Base-by-base conservation (phyloP, 192 early-diverging fungal species). In the Diversispora epigaea region DNA sequence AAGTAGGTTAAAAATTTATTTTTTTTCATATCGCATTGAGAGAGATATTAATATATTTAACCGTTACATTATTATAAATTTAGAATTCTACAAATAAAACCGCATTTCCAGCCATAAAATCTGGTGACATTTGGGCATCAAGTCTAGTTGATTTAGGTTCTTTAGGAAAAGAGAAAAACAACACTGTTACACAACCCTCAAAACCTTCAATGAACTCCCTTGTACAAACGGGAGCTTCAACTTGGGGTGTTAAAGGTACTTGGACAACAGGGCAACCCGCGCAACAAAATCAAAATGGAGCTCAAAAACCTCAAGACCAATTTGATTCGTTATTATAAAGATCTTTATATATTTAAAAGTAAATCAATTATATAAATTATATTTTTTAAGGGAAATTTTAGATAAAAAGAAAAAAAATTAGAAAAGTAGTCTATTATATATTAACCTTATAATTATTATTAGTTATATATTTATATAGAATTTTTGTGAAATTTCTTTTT, bases 121-220 rank as follows among this genome's bases (percentile, higher is more conserved):
- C 84, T 12, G 80, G 85, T 67, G 89, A 91, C 77, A 91, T 91
- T 57, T 93, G 91, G 91, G 87, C 87, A 3, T 90, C 89, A 17
- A 82, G 78, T 68, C 77, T 93, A 58, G 85, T 93, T 14, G 89
- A 88, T 1, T 79, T 93, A 49, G 92, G 92, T 77, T 91, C 91
- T 41, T 80, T 93, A 6, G 89, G 88, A 21, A 87, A 85, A 52
- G 77, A 86, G 12, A 21, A 76, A 32, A 32, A 32, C 1, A 52
- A 14, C 15, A 61, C 22, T 22, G 64, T n/a, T 8, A 21, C 63
- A 43, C 84, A 85, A 72, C 74, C 79, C 21, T 76, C 80, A 40
- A 84, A 82, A 9, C 87, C 87, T 22, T 87, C 87, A 21, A 89
- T 89, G 87, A 89, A 89, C 45, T 80, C 87, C 25, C 66, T 81